A percentile compares a stretch with the other conserved stretches of the same genome.
These are phyloP conservation scores for Moelleriella libera DNA, from an alignment of 2,329 filamentous ascomycete genomes.

Conservation along the genomic window DNA sequence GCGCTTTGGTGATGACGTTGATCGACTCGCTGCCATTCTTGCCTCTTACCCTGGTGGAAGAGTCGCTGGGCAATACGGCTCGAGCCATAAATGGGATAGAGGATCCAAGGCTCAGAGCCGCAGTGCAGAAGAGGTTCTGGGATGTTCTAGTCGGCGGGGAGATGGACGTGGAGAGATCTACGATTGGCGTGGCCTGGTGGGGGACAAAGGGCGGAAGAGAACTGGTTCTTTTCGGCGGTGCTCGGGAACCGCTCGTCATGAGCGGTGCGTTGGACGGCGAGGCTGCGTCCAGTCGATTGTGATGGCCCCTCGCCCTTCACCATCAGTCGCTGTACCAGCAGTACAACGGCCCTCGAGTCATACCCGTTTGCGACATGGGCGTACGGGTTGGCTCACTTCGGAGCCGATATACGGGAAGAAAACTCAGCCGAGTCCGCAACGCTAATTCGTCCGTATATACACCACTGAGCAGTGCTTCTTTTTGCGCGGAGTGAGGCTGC, in stretches of 20 bases:
- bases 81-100: conserved; percentile 50
- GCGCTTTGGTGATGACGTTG: conserved; percentile 60
- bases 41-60: conserved; percentile 53
- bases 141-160: conserved; percentile 67
- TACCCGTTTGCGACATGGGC: too few relatives aligned
- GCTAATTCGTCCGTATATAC: too few relatives aligned
- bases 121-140: conserved; percentile 61
- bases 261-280: conserved; percentile 33
- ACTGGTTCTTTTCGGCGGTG: conserved; percentile 22
- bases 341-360: too few relatives aligned
- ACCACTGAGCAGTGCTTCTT: too few relatives aligned
- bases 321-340: too few relatives aligned
- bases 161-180: conserved; percentile 75
- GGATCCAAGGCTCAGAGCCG: conserved; percentile 46
- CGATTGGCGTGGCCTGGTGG: conserved; percentile 79
- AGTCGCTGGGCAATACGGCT: conserved; percentile 66
- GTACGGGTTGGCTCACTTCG: too few relatives aligned
- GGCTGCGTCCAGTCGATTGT: conserved; percentile 20
- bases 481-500: too few relatives aligned
- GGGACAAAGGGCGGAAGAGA: conserved; percentile 43
- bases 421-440: too few relatives aligned
- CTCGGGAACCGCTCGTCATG: conserved; percentile 27
- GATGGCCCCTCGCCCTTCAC: conserved; percentile 3
- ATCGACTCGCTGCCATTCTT: conserved; percentile 68
- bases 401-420: too few relatives aligned